Base-by-base conservation (phyloP, 192 early-diverging fungal genomes). In the Entomortierella chlamydospora region DNA sequence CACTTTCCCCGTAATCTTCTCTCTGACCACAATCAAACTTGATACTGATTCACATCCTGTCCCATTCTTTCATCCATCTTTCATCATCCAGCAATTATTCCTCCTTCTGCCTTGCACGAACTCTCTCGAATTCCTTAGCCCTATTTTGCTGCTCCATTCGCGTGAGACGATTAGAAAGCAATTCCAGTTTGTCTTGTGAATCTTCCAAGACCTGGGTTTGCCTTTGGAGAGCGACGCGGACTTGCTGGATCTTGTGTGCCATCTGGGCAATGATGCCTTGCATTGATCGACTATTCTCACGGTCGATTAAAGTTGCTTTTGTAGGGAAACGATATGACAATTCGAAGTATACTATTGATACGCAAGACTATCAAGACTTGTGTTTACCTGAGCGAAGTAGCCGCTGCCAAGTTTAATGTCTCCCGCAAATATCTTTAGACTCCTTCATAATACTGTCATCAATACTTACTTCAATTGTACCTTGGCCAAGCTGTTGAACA, bases 121-220 rank as follows among this genome's bases (percentile, higher is more conserved):
- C 20, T 31, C 60, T 43, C 41, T 78, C 67, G 13, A 78, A 39
- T 8, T 78, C 73, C 3, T 56, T 61, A 13, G 29, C 47, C 4
- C 73, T 59, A 4, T 41, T 64, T 22, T 64, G 73, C 23, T 64
- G 22, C 50, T 69, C 73, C 67, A 78, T 69, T 31, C 59, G 73
- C 8, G 41, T 22, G 18, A 78, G 53, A 11, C 73, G 53, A 28
- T 55, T n/a, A 26, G 73, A 63, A 15, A 78, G 49, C 15, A 23
- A 20, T 26, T 62, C 65, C 6, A 78, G 61, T 39, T 34, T 62
- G 15, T 23, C 29, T 33, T 78, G 73, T 1, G 73, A 64, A 20
- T 78, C 60, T 17, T 78, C 67, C 49, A 78, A 26, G n/a, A 59
- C 55, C 2, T 22, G 60, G 17, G 65, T 78, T 39, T 78, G 73